These are phyloP conservation scores for Chalciporus sp. DNA, from an alignment of 1,284 basidiomycete genomes.

Conservation along the genomic window DNA sequence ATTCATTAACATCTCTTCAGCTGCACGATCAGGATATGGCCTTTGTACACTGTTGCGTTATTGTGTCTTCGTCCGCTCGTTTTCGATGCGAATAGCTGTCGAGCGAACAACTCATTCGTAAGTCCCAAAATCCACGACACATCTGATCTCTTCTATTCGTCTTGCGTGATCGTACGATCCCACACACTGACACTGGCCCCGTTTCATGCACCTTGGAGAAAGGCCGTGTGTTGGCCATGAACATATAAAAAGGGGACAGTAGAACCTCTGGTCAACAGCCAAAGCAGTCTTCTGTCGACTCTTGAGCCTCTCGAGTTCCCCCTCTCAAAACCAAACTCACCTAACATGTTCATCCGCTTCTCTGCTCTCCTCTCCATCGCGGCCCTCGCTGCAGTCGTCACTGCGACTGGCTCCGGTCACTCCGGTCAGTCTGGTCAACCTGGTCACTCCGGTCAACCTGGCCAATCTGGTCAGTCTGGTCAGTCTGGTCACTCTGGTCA, in stretches of 20 bases:
- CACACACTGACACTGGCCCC: too few relatives aligned
- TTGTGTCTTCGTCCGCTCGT: too few relatives aligned
- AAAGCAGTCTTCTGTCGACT: neutral
- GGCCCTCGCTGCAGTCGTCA: conserved; percentile 4
- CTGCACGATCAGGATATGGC: too few relatives aligned
- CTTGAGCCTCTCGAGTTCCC: neutral
- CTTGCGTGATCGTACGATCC: neutral
- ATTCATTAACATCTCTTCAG: too few relatives aligned
- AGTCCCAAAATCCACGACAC: neutral
- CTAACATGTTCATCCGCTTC: conserved; percentile 6
- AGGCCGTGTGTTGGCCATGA: neutral
- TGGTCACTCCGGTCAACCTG: too few relatives aligned
- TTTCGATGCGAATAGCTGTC: neutral
- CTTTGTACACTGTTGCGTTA: too few relatives aligned
- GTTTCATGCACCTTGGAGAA: too few relatives aligned
- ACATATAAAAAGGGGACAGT: neutral
- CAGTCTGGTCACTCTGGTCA: too few relatives aligned
- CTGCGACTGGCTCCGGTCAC: neutral
- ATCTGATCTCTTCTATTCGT: neutral
- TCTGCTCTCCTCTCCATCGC: conserved; percentile 8
- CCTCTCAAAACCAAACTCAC: neutral
- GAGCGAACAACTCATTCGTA: neutral
- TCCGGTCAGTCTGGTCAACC: too few relatives aligned
- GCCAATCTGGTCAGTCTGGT: too few relatives aligned
- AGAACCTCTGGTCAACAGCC: neutral